These are phyloP conservation scores for Aureobasidium sp. DNA, from an alignment of 2,329 filamentous ascomycete genomes.

Conservation along the genomic window DNA sequence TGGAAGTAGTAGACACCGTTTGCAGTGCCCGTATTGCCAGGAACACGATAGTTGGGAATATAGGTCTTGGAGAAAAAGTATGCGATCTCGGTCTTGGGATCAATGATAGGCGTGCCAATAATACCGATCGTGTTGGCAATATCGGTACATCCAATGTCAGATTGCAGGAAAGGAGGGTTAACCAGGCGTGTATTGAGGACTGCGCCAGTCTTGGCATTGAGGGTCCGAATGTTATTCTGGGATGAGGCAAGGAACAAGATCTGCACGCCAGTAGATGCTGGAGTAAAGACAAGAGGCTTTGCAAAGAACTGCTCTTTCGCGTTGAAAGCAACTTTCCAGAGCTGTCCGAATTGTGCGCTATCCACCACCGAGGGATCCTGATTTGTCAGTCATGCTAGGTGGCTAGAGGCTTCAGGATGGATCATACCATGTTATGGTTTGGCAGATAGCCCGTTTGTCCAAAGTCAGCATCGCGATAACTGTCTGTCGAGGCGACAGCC, in stretches of 20 bases:
- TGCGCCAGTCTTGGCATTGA: slow-evolving; percentile 38
- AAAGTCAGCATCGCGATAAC: slow-evolving; percentile 15
- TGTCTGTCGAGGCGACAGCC: slow-evolving; percentile 1
- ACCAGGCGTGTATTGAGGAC: slow-evolving; percentile 33
- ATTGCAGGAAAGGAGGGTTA: slow-evolving; percentile 43
- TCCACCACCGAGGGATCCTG: slow-evolving; percentile 31
- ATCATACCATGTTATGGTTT: neutral
- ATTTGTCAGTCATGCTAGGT: slow-evolving; percentile 32
- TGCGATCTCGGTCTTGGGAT: slow-evolving; percentile 22
- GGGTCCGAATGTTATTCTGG: slow-evolving; percentile 35
- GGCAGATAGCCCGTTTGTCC: slow-evolving; percentile 13
- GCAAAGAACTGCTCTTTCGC: slow-evolving; percentile 39
- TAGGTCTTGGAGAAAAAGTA: slow-evolving; percentile 28
- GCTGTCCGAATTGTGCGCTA: slow-evolving; percentile 32
- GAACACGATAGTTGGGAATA: slow-evolving; percentile 24
- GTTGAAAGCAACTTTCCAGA: slow-evolving; percentile 33
- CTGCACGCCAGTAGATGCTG: slow-evolving; percentile 24
- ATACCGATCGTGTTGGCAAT: slow-evolving; percentile 43
- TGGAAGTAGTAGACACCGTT: slow-evolving; percentile 38
- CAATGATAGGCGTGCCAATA: slow-evolving; percentile 27
- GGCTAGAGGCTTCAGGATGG: slow-evolving; percentile 23
- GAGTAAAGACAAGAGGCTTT: slow-evolving; percentile 43
- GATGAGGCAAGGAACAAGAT: slow-evolving; percentile 33
- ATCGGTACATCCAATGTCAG: slow-evolving; percentile 45
- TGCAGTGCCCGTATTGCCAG: slow-evolving; percentile 26